These are phyloP conservation scores for Emydomyces testavorans DNA, from an alignment of 2,329 filamentous ascomycete species.

Conservation along the genomic window DNA sequence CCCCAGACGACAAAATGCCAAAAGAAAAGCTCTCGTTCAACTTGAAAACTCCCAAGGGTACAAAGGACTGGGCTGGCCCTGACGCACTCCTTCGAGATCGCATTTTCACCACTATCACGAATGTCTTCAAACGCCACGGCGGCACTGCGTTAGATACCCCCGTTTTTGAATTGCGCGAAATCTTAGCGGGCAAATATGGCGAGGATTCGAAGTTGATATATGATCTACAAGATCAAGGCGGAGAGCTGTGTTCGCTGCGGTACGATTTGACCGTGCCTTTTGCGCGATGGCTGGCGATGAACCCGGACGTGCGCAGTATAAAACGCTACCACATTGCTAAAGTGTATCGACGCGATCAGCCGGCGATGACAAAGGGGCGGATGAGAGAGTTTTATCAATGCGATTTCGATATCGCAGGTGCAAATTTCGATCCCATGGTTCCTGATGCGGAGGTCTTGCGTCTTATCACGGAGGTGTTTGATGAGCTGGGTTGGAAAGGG, in stretches of 20 bases:
- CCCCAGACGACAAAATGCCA: slow-evolving; percentile 11
- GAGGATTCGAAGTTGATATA: slow-evolving; percentile 90
- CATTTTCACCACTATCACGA: slow-evolving; percentile 49
- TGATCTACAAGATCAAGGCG: slow-evolving; percentile 76
- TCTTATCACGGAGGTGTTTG: slow-evolving; percentile 76
- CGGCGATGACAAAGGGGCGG: slow-evolving; percentile 77
- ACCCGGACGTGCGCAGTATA: slow-evolving; percentile 66
- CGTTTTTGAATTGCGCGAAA: slow-evolving; percentile 78
- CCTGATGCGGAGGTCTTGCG: slow-evolving; percentile 82
- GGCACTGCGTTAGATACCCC: slow-evolving; percentile 67
- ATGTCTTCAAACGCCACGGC: slow-evolving; percentile 75
- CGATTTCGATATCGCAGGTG: slow-evolving; percentile 87
- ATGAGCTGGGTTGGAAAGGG: slow-evolving; percentile 61
- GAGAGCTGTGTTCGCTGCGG: slow-evolving; percentile 70
- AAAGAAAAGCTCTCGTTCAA: slow-evolving; percentile 44
- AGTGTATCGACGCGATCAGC: slow-evolving; percentile 72
- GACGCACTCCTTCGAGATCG: slow-evolving; percentile 71
- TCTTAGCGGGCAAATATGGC: slow-evolving; percentile 79
- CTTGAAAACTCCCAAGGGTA: slow-evolving; percentile 84
- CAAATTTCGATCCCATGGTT: slow-evolving; percentile 73
- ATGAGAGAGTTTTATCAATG: slow-evolving; percentile 97
- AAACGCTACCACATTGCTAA: slow-evolving; percentile 95
- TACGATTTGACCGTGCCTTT: slow-evolving; percentile 87
- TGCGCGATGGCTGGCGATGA: slow-evolving; percentile 88
- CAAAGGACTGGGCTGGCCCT: slow-evolving; percentile 70